Evolutionary conservation across 1,284 basidiomycete species (phyloP).

Genomic region (Moniliophthora roreri): DNA sequence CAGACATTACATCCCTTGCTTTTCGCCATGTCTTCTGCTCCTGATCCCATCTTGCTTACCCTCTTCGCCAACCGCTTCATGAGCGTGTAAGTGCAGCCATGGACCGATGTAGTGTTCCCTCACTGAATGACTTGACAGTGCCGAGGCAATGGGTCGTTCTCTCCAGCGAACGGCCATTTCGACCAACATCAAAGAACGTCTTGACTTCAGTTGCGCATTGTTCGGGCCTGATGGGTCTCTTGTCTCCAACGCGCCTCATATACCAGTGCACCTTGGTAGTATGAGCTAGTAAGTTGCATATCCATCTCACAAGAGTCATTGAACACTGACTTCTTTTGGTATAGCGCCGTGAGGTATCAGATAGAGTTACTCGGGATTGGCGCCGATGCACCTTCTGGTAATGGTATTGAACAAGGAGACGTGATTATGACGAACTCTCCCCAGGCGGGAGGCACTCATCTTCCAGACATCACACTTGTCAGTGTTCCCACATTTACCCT

Average conservation of each 20-base stretch:
- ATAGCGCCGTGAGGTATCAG: conserved; percentile 87
- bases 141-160: conserved; percentile 90
- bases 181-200: conserved; percentile 88
- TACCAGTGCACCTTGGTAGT: conserved; percentile 77
- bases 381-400: conserved; percentile 45
- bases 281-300: conserved; percentile 77
- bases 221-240: conserved; percentile 90
- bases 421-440: conserved; percentile 92
- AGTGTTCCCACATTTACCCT: too few relatives aligned
- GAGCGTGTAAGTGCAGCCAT: conserved; percentile 72
- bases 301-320: conserved; percentile 8
- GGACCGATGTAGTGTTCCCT: too few relatives aligned
- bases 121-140: conserved; percentile 24
- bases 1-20: not conserved
- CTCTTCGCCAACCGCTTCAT: conserved; percentile 93
- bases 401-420: conserved; percentile 78
- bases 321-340: not conserved
- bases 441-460: conserved; percentile 82
- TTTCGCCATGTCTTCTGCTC: conserved; percentile 28
- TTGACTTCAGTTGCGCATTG: conserved; percentile 89
- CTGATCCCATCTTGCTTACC: conserved; percentile 87
- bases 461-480: conserved; percentile 81
- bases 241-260: conserved; percentile 89
- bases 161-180: conserved; percentile 90
- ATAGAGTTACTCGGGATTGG: conserved; percentile 46